Evolutionary conservation across 2,329 filamentous ascomycete genomes (phyloP), one percentile per base, ranked within the genome.

Genomic region (Aspergillus bombycis): DNA sequence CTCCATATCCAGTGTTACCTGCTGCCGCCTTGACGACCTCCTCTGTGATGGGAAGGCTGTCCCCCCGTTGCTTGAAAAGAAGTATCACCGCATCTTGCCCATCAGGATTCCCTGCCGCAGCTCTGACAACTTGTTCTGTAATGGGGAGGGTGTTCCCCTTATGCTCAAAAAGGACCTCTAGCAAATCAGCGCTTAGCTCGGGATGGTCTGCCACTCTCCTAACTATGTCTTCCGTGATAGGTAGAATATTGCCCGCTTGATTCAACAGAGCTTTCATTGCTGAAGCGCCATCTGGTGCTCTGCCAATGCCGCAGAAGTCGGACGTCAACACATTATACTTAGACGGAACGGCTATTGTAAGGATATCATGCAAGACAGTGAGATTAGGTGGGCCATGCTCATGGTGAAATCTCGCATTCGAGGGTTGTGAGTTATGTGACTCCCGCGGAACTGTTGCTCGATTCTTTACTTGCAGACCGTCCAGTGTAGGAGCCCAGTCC

Each of bases 101-200:
- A 0, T 41, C 16, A 10, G 38, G 19, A n/a, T 41, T 41, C 1
- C 7, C 16, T 10, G 38, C 38, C 1, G 8, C 38, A 9, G 38
- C 38, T 7, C 0, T 41, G 10, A n/a, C 19, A 0, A 41, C 38
- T n/a, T 41, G 38, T n/a, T 41, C 38, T 41, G 38, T 41, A 41
- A 41, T 4, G 0, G 38, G 38, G 7, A 41, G 38, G 9, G 7
- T 0, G 38, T 41, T 2, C 16, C 38, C 38, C 16, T 0, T 41
- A n/a, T 41, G 38, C 7, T 41, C 38, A 0, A 41, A n/a, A 10
- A 41, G 38, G 38, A n/a, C 9, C 3, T n/a, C 9, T 2, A 41
- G 9, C 0, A 41, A 10, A 0, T 41, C 38, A 41, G 38, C 0
- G 4, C 38, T 0, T 9, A 41, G 38, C 16, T 41, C 38, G 0